Evolutionary conservation across 805 yeast species (phyloP), one percentile per base, ranked within the genome.

Genomic region (Ogataea thermomethanolica): DNA sequence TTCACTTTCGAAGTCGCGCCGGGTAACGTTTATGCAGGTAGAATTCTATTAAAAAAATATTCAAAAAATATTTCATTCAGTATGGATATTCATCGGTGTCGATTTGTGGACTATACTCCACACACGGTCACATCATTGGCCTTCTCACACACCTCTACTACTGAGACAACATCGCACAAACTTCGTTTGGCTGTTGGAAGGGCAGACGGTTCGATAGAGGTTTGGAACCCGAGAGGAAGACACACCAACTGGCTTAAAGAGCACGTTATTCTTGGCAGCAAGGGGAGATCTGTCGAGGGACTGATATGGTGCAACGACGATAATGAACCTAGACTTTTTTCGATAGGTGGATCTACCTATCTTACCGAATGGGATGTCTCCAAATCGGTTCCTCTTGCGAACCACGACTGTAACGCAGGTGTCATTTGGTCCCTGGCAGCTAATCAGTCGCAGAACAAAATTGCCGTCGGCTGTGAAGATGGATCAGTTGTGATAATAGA

Each of bases 391-490:
- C 95, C 96, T 4, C 56, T 77, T 36, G 72, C 70, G 35, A 85
- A 89, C 59, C 80, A 80, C 55, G 95, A 90, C 58, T 87, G 96
- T 66, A 87, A 89, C 58, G 85, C 95, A 3, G 97, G 98, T 25
- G 81, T 88, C 12, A 84, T 89, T 40, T 93, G 99, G 99, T 85
- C 95, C 7, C 63, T 90, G 33, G 79, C 84, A 4, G 77, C 79
- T 15, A 81, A 79, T 48, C 71, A 73, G 17, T 65, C 73, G 15
- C 84, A 81, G 33, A 65, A 73, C 44, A 78, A 72, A 52, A 66
- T 93, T 25, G 87, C 96, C 1, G 85, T 86, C 1, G 99, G 98
- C 3, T 91, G 98, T 62, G 99, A 93, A 52, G 95, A 90, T 57
- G 99, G 99, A 17, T 71, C 87, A 6, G 89, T 91, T 8, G 95